A percentile compares a stretch with the other conserved stretches of the same genome.
Evolutionary conservation across 169 alveolate species (phyloP).

Genomic region (Eimeria necatrix): DNA sequence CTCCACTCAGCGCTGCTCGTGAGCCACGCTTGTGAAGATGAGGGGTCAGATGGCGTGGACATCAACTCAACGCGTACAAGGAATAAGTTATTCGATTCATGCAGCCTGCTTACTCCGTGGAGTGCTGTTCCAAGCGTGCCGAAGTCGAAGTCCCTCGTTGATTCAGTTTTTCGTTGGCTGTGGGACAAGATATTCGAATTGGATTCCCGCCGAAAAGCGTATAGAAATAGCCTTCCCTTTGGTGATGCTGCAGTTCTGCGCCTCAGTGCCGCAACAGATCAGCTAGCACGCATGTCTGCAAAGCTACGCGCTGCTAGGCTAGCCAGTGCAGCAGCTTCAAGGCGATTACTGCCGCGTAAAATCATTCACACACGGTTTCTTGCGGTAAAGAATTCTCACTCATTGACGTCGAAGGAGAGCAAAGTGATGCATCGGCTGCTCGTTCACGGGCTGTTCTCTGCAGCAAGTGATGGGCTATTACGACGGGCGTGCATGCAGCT

Average conservation of each 20-base stretch:
- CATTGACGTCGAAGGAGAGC: background rate
- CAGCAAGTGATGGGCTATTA: conserved; percentile 62
- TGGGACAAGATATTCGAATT: conserved; percentile 35
- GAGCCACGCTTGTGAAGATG: conserved; percentile 53
- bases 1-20: conserved; percentile 70
- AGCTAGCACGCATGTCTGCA: conserved; percentile 63
- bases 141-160: background rate
- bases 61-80: background rate
- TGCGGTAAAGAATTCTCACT: background rate
- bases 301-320: conserved; percentile 38
- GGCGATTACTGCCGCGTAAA: conserved; percentile 34
- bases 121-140: background rate
- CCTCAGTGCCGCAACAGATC: conserved; percentile 71
- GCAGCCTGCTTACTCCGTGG: conserved; percentile 59
- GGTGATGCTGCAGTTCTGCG: conserved; percentile 71
- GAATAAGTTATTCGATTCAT: conserved; percentile 17
- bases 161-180: conserved; percentile 42
- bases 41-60: background rate
- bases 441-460: conserved; percentile 21
- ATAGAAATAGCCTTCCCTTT: background rate
- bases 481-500: conserved; percentile 69
- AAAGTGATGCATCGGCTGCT: conserved; percentile 4
- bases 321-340: conserved; percentile 45
- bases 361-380: background rate
- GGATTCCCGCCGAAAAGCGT: conserved; percentile 35